Evolutionary conservation across 768 basidiomycete genomes (phyloP), one percentile per base, ranked within the genome.

Genomic region (Amanita rubescens): DNA sequence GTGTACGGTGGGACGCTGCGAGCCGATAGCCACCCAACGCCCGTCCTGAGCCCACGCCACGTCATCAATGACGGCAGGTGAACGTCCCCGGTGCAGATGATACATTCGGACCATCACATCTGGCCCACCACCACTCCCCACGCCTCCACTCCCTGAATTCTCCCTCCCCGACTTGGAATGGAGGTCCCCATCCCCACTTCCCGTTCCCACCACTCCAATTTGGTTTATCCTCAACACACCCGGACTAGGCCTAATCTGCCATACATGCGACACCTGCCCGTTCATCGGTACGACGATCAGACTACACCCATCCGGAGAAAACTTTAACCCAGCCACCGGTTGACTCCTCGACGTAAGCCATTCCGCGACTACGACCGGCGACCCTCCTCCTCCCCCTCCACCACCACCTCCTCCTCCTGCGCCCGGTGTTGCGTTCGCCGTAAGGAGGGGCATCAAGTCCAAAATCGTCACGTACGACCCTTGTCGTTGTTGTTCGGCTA

Each of bases 11-110:
- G 81, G 65, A 58, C 82, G 82, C 62, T 71, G 61, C 35, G 84
- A 89, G n/a, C 75, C 79, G 33, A 90, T 66, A 2, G 80, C 88
- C 15, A 82, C 65, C 85, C 86, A 91, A 33, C 83, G 66, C 12
- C 82, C 84, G 60, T 85, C 84, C 7, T 57, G 51, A 6, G 75
- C 73, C 76, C 80, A 82, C 22, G 67, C 69, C 11, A 85, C 67
- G 11, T 67, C 67, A 50, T 83, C 79, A 12, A 92, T 76, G 4
- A 79, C 67, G 5, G 82, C 87, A 2, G 74, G 72, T n/a, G 87
- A 89, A 22, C 78, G 71, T 5, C 90, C 90, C n/a, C 89, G 73
- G 41, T 76, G 72, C 19, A 93, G 69, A 56, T 81, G 78, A 56
- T 92, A 92, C 53, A 85, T 55, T 56, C 85, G 84, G 69, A 73